These are phyloP conservation scores for Flaveria linearis DNA, from an alignment of 129 eudicot genomes.

Conservation along the genomic window DNA sequence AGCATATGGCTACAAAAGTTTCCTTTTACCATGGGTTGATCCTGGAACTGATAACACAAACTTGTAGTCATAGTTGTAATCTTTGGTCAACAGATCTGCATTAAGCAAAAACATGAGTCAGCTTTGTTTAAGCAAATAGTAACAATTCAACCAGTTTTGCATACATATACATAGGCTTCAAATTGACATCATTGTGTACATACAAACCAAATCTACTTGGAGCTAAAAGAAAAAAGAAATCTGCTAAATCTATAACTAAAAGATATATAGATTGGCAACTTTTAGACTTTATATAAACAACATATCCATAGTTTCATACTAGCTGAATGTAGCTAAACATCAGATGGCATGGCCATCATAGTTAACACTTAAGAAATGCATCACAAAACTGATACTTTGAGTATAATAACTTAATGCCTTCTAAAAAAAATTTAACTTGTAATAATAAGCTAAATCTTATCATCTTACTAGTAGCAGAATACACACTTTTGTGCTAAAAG, in stretches of 20 bases:
- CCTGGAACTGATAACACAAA: constrained; percentile 74
- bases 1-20: background rate
- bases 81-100: constrained; percentile 86
- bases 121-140: constrained; percentile 2
- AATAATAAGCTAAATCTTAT: background rate
- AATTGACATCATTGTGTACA: background rate
- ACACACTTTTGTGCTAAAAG: background rate
- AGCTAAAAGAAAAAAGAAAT: background rate
- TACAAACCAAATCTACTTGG: background rate
- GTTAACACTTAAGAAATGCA: background rate
- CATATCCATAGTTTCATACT: background rate
- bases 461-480: background rate
- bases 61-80: constrained; percentile 94
- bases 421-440: background rate
- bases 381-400: background rate
- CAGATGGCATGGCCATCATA: background rate
- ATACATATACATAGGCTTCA: background rate
- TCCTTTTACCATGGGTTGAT: constrained; percentile 61
- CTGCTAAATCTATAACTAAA: constrained; percentile 3
- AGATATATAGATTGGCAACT: background rate
- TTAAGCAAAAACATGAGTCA: constrained; percentile 19
- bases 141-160: background rate
- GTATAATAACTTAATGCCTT: background rate
- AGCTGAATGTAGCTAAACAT: background rate
- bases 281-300: background rate